Percentiles rank a stretch among this genome's conserved stretches.
Evolutionary conservation across 345 rosid genomes (phyloP).

Genomic region (Dipteronia dyeriana): DNA sequence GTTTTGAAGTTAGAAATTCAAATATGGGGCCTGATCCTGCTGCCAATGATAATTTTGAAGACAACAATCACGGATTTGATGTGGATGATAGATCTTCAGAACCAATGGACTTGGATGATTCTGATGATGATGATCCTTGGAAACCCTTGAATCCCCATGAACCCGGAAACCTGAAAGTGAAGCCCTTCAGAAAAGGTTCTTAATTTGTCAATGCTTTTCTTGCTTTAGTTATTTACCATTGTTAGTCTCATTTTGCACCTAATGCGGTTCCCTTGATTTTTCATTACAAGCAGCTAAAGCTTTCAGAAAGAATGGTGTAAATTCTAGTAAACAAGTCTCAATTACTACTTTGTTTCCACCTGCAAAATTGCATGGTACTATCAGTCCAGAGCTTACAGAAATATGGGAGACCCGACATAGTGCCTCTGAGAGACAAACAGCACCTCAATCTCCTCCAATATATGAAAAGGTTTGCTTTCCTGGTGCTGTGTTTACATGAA

Average conservation of each 20-base stretch:
- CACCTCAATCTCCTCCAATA: slow-evolving; percentile 45
- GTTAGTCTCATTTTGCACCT: slow-evolving; percentile 15
- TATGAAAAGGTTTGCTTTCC: slow-evolving; percentile 69
- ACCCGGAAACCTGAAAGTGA: slow-evolving; percentile 84
- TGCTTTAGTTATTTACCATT: slow-evolving; percentile 14
- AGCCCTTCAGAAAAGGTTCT: slow-evolving; percentile 80
- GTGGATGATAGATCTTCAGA: slow-evolving; percentile 55
- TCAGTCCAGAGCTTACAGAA: slow-evolving; percentile 69
- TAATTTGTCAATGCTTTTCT: slow-evolving; percentile 14
- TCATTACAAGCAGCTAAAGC: slow-evolving; percentile 59
- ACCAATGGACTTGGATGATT: slow-evolving; percentile 49
- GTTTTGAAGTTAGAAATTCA: slow-evolving; percentile 37
- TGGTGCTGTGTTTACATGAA: background rate
- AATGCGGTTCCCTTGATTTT: slow-evolving; percentile 17
- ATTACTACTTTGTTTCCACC: slow-evolving; percentile 69
- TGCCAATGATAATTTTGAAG: slow-evolving; percentile 37
- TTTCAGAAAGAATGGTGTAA: slow-evolving; percentile 44
- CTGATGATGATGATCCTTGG: slow-evolving; percentile 92
- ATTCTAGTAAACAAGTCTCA: slow-evolving; percentile 37
- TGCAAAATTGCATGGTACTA: slow-evolving; percentile 65
- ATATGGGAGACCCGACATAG: slow-evolving; percentile 54
- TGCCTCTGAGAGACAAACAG: slow-evolving; percentile 31
- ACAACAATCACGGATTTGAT: slow-evolving; percentile 43
- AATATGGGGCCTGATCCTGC: slow-evolving; percentile 34
- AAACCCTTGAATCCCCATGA: slow-evolving; percentile 93